Percentiles rank a stretch among this genome's conserved stretches.
phyloP scores from a whole-genome alignment of 768 basidiomycete species.

The Tricholoma bakamatsutake region DNA sequence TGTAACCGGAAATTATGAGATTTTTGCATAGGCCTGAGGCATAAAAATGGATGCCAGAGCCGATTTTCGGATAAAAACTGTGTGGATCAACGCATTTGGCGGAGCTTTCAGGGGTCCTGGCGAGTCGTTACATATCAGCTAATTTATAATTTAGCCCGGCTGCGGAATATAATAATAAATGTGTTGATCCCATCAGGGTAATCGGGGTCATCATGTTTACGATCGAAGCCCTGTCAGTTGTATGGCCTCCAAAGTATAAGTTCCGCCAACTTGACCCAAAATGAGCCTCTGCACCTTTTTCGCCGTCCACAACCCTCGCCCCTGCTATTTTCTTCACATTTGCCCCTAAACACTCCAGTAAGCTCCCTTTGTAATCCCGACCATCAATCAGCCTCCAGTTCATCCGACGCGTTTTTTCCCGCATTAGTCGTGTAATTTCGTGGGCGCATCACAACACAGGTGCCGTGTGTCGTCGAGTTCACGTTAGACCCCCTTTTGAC shows the following conservation, averaged over 20 bases:
- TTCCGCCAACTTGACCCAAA: constrained; percentile 48
- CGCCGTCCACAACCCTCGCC: constrained; percentile 31
- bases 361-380: constrained; percentile 1
- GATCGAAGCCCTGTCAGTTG: constrained; percentile 47
- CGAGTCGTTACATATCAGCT: too few species aligned
- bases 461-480: background rate
- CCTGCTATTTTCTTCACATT: constrained; percentile 6
- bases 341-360: constrained; percentile 4
- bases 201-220: constrained; percentile 32
- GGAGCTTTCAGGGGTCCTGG: too few species aligned
- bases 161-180: background rate
- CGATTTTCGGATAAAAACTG: too few species aligned
- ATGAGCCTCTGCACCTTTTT: constrained; percentile 38
- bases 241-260: constrained; percentile 46
- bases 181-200: constrained; percentile 22
- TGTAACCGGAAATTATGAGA: too few species aligned
- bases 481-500: background rate
- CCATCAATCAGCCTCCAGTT: constrained; percentile 1
- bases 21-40: too few species aligned
- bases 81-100: too few species aligned
- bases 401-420: constrained; percentile 17
- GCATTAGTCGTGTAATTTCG: background rate
- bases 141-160: too few species aligned
- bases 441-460: background rate
- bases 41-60: too few species aligned